These are phyloP conservation scores for Candida manassasensis DNA, from an alignment of 805 yeast species.

Conservation along the genomic window DNA sequence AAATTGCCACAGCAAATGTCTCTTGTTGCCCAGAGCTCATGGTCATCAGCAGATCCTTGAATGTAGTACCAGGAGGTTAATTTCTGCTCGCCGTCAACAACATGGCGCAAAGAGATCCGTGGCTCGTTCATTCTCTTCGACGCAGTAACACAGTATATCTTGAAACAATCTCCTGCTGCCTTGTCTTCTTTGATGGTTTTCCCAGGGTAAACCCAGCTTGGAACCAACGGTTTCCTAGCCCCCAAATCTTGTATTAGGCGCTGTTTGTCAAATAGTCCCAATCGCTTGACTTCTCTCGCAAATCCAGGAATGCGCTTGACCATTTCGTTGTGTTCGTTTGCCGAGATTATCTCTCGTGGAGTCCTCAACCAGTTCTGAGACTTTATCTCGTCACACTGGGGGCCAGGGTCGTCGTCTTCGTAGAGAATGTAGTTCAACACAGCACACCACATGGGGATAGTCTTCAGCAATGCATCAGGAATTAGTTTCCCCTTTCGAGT, in stretches of 20 bases:
- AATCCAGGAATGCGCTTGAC: constrained; percentile 42
- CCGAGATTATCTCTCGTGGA: constrained; percentile 39
- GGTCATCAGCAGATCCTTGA: constrained; percentile 95
- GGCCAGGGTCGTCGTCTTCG: constrained; percentile 18
- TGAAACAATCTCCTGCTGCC: constrained; percentile 4
- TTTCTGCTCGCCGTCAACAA: constrained; percentile 5
- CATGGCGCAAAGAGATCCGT: constrained; percentile 2
- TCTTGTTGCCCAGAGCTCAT: constrained; percentile 66
- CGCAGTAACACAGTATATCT: constrained; percentile 51
- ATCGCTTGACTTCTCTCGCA: constrained; percentile 37
- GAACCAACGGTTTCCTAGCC: constrained; percentile 47
- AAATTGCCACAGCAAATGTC: constrained; percentile 42
- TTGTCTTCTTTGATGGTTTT: constrained; percentile 3
- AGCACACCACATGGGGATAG: constrained; percentile 90
- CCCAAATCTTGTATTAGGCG: constrained; percentile 15
- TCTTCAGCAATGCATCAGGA: constrained; percentile 85
- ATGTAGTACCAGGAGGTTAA: constrained; percentile 45
- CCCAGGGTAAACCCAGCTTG: constrained; percentile 68
- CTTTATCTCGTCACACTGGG: background rate
- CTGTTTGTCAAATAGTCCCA: constrained; percentile 36
- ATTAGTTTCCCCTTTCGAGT: constrained; percentile 79
- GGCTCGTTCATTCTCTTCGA: constrained; percentile 35
- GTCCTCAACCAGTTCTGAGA: constrained; percentile 12
- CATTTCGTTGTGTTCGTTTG: constrained; percentile 54
- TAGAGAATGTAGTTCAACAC: constrained; percentile 57